A percentile compares a stretch with the other conserved stretches of the same genome.
Conservation (phyloP, 306 rosid genomes). For the Psophocarpus tetragonolobus region DNA sequence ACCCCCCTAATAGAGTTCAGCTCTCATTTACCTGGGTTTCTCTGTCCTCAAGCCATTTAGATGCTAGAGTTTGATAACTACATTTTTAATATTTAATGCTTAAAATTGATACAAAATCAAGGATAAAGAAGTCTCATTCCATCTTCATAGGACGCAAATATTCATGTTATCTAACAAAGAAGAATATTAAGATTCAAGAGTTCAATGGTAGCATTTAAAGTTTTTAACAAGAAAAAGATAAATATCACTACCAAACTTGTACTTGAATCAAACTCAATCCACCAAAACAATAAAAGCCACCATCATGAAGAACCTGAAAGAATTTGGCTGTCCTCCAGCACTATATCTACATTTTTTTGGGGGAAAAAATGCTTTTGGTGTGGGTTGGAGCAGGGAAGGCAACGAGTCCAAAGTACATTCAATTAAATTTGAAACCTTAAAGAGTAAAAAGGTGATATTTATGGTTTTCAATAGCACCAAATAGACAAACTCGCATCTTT, state of each 20-base stretch:
- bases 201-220: background rate
- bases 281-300: background rate
- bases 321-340: background rate
- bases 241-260: background rate
- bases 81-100: background rate
- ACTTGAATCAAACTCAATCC: background rate
- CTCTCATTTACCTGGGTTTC: background rate
- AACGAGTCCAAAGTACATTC: background rate
- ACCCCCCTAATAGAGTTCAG: background rate
- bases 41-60: background rate
- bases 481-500: no score
- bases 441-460: background rate
- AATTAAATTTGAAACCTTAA: background rate
- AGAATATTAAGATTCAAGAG: no score
- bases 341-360: background rate
- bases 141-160: background rate
- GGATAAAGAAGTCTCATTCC: background rate
- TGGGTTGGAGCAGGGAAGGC: background rate
- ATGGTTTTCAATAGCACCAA: background rate
- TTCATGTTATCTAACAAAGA: background rate
- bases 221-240: background rate
- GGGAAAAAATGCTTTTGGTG: background rate
- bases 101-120: background rate
- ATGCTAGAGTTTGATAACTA: background rate
- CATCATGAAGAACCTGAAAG: background rate